Base-by-base conservation (phyloP, 2,329 filamentous ascomycete genomes). In the Aureobasidium sp. region DNA sequence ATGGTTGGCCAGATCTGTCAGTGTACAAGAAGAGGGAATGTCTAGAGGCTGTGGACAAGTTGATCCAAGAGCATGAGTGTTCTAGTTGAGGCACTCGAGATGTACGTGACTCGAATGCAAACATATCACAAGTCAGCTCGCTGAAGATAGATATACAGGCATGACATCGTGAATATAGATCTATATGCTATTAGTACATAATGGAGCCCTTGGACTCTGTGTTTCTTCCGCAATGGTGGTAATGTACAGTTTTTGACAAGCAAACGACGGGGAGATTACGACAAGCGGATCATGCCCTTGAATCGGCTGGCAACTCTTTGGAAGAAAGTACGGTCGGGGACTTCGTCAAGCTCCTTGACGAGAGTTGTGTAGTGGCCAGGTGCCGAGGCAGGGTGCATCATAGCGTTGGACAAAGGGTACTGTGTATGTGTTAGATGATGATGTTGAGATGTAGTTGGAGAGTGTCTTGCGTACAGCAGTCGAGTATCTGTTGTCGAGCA, bases 401-500 rank as follows among this genome's bases (percentile, higher is more conserved):
- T 66, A 19, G 69, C 71, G 21, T 74, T 67, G 1, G 79, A 71
- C 2, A 81, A 64, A 2, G 79, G 79, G 63, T 78, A 82, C 66
- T 76, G 66, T n/a, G n/a, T n/a, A 5, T 31, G 4, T 40, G 35
- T 42, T 7, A 51, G 37, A 4, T 7, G 21, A 23, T 10, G 21
- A 5, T 9, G 4, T 31, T 4, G 31, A 29, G n/a, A 7, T 49
- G 31, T 25, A 10, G 23, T 10, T 21, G 17, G 38, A 29, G 13
- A 40, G 7, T 4, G 6, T 19, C 49, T 15, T 13, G 19, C n/a
- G 5, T 62, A 72, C 71, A 64, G 69, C 70, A 61, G 78, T 80
- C 49, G 71, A 73, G 66, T 84, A 85, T 51, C 80, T 73, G 67
- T 86, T 78, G 64, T 84, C 81, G 2, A 86, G 73, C n/a, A 86